Evolutionary conservation across 257 asterid species (phyloP), one percentile per base, ranked within the genome.

Genomic region (Ballota nigra): DNA sequence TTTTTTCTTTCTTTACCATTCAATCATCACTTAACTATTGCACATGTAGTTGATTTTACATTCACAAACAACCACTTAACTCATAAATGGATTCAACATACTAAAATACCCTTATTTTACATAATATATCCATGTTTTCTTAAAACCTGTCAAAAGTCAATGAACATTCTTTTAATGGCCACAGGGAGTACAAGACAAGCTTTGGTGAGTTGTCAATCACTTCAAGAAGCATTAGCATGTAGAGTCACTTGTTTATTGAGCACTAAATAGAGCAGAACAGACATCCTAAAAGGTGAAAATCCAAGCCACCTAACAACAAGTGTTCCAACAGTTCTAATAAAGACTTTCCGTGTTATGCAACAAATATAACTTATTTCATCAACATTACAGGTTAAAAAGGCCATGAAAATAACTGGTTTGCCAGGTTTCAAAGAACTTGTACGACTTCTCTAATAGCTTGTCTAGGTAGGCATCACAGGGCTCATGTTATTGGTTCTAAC

Each of bases 141-240:
- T n/a, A n/a, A n/a, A n/a, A n/a, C n/a, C n/a, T n/a, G n/a, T n/a
- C n/a, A n/a, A n/a, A n/a, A n/a, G n/a, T n/a, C n/a, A n/a, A n/a
- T n/a, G n/a, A n/a, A n/a, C n/a, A n/a, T n/a, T n/a, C n/a, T n/a
- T n/a, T n/a, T n/a, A n/a, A n/a, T n/a, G n/a, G n/a, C n/a, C n/a
- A n/a, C n/a, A n/a, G n/a, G n/a, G n/a, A n/a, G n/a, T 53, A 34
- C 13, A 19, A 51, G 61, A 62, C 52, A 66, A 72, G 81, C 74
- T 71, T 59, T 62, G 68, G 62, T 72, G 78, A 72, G 61, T 72
- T 71, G 77, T 67, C 68, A 60, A 51, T 74, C 80, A 73, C 71
- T 66, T 76, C 59, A 34, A 52, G 71, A 68, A 69, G 70, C 71
- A 78, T 70, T 26, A 71, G 71, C 63, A 43, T 19, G 70, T 26